These are phyloP conservation scores for Shiraia sp. DNA, from an alignment of 2,329 filamentous ascomycete genomes.

Conservation along the genomic window DNA sequence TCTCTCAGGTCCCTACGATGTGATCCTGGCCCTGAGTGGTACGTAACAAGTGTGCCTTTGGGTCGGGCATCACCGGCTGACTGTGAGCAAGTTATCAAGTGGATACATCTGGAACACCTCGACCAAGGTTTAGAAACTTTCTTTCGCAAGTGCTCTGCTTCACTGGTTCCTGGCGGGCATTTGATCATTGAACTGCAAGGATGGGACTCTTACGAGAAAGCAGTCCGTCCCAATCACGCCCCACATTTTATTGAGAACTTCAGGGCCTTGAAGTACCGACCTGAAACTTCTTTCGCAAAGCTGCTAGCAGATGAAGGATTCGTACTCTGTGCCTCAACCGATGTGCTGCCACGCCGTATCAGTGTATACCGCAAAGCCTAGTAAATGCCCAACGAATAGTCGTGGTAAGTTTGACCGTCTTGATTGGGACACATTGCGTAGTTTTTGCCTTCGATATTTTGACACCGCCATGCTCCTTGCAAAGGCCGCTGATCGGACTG, in stretches of 20 bases:
- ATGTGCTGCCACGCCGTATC: slow-evolving; percentile 37
- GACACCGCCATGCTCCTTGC: no score
- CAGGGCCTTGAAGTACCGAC: slow-evolving; percentile 30
- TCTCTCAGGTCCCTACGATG: slow-evolving; percentile 33
- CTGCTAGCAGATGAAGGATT: slow-evolving; percentile 34
- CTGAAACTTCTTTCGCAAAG: slow-evolving; percentile 39
- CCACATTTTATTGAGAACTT: slow-evolving; percentile 38
- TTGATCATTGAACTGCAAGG: slow-evolving; percentile 41
- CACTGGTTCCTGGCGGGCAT: slow-evolving; percentile 34
- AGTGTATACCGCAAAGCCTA: slow-evolving; percentile 38
- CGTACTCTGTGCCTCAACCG: slow-evolving; percentile 31
- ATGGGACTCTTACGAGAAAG: slow-evolving; percentile 44
- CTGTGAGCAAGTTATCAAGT: slow-evolving; percentile 39
- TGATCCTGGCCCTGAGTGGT: slow-evolving; percentile 44
- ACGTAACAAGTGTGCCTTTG: no score
- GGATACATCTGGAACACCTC: slow-evolving; percentile 44
- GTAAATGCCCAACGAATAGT: no score
- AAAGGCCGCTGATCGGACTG: no score
- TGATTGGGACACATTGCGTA: no score
- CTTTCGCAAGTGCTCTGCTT: slow-evolving; percentile 37
- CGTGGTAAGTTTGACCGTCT: no score
- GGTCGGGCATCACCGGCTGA: no score
- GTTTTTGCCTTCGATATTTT: no score
- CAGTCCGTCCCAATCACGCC: slow-evolving; percentile 35
- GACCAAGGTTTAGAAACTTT: slow-evolving; percentile 38